Evolutionary conservation across 2,329 filamentous ascomycete genomes (phyloP), one percentile per base, ranked within the genome.

Genomic region (Aspergillus eucalypticola): DNA sequence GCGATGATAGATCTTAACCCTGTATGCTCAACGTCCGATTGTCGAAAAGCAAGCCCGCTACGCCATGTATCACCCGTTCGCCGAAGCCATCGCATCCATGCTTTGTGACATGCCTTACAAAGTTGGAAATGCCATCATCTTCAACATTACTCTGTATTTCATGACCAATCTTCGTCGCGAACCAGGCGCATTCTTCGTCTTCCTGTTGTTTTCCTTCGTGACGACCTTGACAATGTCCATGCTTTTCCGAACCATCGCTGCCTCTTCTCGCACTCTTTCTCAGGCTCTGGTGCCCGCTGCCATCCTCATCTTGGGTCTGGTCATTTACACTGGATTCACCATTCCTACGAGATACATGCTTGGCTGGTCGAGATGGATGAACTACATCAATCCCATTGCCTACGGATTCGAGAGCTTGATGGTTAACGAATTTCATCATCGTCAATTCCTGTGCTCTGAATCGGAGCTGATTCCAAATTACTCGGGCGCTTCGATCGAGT

Each of bases 21-120:
- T 96, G 4, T 97, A 95, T 72, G 86, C 90, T 2, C 92, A 96
- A 84, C 89, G 93, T 39, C 90, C 90, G 1, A 96, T 96, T 68
- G 91, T 97, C 61, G 92, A 96, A 73, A 96, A 96, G 74, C 93
- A 97, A 68, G 80, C 84, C 58, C 87, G 90, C 60, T 96, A 96
- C 73, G 92, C 92, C 17, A 83, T 96, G 17, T 96, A 96, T 69
- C 93, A 96, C 70, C 92, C 93, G 0, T 92, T 90, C 8, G 90
- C 92, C 15, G 92, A 97, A 81, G 91, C 92, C n/a, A 83, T 91
- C 60, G 87, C 90, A 0, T 95, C 90, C 8, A 95, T 96, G 89
- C 76, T 96, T 29, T 89, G 86, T 63, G 93, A 97, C 68, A 78
- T 96, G 77, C 93, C 93, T 0, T 91, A 91, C 76, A 96, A 95